Base-by-base conservation (phyloP, 225 moss, liverwort and hornwort species). In the Marchantia polymorpha region DNA sequence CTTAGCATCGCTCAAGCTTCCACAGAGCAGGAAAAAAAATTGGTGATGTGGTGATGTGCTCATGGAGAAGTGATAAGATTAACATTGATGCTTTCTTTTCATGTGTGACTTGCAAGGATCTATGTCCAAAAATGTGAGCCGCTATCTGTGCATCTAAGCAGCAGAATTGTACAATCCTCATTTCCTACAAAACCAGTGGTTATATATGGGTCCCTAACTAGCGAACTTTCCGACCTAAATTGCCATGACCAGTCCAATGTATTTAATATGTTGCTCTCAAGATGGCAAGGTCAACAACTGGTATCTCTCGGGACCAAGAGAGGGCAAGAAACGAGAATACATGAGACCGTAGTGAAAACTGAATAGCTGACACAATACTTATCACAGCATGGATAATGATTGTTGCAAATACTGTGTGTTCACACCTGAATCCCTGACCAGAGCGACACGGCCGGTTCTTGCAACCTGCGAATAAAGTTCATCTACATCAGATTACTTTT, bases 351-450 rank as follows among this genome's bases (percentile, higher is more conserved):
- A 58, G 26, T 10, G 8, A 75, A 59, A 75, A 1, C 75, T 75
- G 7, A 75, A 75, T 10, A 64, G 22, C 7, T 58, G 19, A 58
- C 13, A 59, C 17, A 55, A 8, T 54, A 31, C 39, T 60, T 39
- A 58, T 25, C 8, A 7, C n/a, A 26, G 26, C 52, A 55, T 53
- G 53, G 53, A 25, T 31, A 69, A 55, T 68, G 58, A 52, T 39
- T 91, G 81, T 72, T 87, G 89, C 31, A 87, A 83, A 82, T 83
- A 89, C 81, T 92, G 93, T 25, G 88, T 94, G 54, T 89, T 90
- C 81, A 93, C 84, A 78, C 93, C 94, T 79, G 87, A 91, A 80
- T 91, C 96, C 79, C 90, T 88, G 69, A 94, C 87, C 82, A 93
- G 83, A 51, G 93, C 93, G 77, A 94, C 92, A 49, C 90, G 86